Evolutionary conservation across 2,329 filamentous ascomycete species (phyloP).

Genomic region (Aspergillus spinulosporus): DNA sequence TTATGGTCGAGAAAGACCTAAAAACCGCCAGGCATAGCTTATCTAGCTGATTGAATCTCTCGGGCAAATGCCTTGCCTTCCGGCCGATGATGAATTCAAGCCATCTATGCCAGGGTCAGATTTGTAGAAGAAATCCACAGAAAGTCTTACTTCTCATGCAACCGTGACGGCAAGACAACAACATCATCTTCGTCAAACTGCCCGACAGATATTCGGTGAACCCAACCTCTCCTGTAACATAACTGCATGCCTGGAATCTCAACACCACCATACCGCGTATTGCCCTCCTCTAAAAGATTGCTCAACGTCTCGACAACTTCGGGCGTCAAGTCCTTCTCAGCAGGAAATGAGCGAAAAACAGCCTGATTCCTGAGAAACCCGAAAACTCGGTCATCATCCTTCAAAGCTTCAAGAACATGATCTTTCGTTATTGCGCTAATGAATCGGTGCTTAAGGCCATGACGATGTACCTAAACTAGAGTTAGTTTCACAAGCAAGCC

Average conservation of each 20-base stretch:
- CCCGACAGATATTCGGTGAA: slow-evolving; percentile 7
- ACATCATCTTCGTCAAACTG: slow-evolving; percentile 5
- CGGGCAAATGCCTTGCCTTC: background rate
- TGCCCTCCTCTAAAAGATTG: slow-evolving; percentile 4
- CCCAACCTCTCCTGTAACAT: slow-evolving; percentile 15
- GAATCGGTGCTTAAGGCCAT: slow-evolving; percentile 5
- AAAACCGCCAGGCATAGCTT: background rate
- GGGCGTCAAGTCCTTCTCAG: background rate
- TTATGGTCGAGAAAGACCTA: background rate
- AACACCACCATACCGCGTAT: slow-evolving; percentile 4
- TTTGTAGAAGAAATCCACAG: slow-evolving; percentile 11
- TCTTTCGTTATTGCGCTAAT: slow-evolving; percentile 11
- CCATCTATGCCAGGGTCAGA: slow-evolving; percentile 11
- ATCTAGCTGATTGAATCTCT: background rate
- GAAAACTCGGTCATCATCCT: background rate
- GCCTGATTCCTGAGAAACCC: too few species aligned
- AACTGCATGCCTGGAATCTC: slow-evolving; percentile 6
- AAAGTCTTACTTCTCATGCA: slow-evolving; percentile 19
- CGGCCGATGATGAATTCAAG: background rate
- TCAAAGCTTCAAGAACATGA: slow-evolving; percentile 11
- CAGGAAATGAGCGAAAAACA: slow-evolving; percentile 10
- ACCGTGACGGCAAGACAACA: slow-evolving; percentile 16
- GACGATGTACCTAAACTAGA: slow-evolving; percentile 1
- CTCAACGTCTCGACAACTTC: slow-evolving; percentile 1
- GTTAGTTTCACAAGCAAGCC: slow-evolving; percentile 11